Evolutionary conservation across 1,139 yeast genomes (phyloP).

Genomic region (Suhomyces taliae): DNA sequence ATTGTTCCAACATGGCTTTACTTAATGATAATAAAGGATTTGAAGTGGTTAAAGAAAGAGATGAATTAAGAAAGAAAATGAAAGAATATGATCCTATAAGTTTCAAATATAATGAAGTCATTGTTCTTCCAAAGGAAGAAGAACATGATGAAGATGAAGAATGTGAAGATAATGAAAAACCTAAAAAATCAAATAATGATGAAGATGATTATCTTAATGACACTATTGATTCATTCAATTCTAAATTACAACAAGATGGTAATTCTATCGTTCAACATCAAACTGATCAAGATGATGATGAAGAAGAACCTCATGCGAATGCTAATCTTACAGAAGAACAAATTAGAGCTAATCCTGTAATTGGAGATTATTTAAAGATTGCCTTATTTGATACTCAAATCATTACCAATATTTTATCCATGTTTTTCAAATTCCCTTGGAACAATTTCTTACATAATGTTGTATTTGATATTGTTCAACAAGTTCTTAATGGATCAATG

Average conservation of each 20-base stretch:
- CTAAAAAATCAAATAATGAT: conserved; percentile 10
- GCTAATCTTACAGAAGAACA: conserved; percentile 58
- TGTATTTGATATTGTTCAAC: conserved; percentile 96
- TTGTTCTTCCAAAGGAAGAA: conserved; percentile 34
- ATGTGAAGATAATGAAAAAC: conserved; percentile 10
- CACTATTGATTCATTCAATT: conserved; percentile 51
- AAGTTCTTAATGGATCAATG: conserved; percentile 92
- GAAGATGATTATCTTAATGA: conserved; percentile 36
- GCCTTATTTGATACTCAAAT: conserved; percentile 82
- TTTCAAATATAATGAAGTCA: conserved; percentile 49
- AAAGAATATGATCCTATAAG: conserved; percentile 48
- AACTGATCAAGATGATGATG: conserved; percentile 31
- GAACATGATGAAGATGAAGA: conserved; percentile 14
- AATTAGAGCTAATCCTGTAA: conserved; percentile 71
- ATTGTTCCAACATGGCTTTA: conserved; percentile 95
- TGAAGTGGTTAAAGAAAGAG: conserved; percentile 73
- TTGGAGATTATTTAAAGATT: conserved; percentile 87
- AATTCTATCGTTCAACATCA: conserved; percentile 27
- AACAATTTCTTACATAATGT: conserved; percentile 96
- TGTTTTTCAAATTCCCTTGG: conserved; percentile 96
- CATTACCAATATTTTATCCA: conserved; percentile 69
- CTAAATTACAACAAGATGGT: conserved; percentile 24
- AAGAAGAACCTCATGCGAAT: conserved; percentile 50
- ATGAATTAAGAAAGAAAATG: conserved; percentile 57
- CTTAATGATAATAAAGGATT: conserved; percentile 85